These are phyloP conservation scores for Barnettozyma hawaiiensis DNA, from an alignment of 1,139 yeast genomes.

Conservation along the genomic window DNA sequence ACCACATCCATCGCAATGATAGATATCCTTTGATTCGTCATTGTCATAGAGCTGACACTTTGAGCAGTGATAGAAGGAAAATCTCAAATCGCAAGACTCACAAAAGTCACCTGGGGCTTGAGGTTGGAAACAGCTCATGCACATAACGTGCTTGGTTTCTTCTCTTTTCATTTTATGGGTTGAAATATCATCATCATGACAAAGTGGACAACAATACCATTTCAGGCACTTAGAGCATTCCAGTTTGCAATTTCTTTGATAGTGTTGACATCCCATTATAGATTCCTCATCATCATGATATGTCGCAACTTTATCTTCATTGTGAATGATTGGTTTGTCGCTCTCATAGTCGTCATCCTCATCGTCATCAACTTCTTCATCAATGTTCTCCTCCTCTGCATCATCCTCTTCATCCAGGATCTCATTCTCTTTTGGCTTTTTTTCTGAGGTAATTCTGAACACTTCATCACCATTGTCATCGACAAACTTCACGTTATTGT, in stretches of 20 bases:
- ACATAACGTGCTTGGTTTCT: constrained; percentile 62
- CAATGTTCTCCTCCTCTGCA: constrained; percentile 16
- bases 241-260: constrained; percentile 75
- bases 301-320: constrained; percentile 45
- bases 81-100: constrained; percentile 52
- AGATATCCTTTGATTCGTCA: constrained; percentile 73
- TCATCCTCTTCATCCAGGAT: constrained; percentile 27
- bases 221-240: constrained; percentile 70
- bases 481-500: constrained; percentile 24
- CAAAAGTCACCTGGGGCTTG: constrained; percentile 73
- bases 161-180: constrained; percentile 61
- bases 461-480: constrained; percentile 25
- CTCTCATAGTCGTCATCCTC: constrained; percentile 27
- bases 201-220: constrained; percentile 80
- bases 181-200: constrained; percentile 65
- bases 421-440: constrained; percentile 14
- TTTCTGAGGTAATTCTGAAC: constrained; percentile 16
- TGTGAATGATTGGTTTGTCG: constrained; percentile 37
- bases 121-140: constrained; percentile 74
- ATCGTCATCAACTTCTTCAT: constrained; percentile 26
- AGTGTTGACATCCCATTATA: constrained; percentile 74
- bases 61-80: constrained; percentile 74
- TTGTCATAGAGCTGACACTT: constrained; percentile 81
- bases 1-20: constrained; percentile 91
- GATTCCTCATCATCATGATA: constrained; percentile 41